Evolutionary conservation across 2,329 filamentous ascomycete species (phyloP).

Genomic region (Venturia carpophila): DNA sequence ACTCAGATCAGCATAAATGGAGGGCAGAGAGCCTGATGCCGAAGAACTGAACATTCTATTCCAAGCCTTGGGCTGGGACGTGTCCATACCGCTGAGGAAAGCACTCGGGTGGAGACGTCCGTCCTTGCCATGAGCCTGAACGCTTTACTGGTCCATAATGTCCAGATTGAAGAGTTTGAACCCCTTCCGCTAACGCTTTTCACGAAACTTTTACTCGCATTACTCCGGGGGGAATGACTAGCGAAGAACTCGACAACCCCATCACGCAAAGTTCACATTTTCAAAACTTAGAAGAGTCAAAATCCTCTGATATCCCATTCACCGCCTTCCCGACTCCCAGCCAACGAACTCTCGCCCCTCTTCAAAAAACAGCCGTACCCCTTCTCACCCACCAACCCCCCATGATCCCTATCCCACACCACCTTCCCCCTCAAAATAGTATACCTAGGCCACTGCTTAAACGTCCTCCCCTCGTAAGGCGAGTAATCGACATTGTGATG

Average conservation of each 20-base stretch:
- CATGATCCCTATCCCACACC: slow-evolving; percentile 52
- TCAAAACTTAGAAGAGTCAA: background rate
- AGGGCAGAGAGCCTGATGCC: background rate
- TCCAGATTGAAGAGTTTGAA: too few relatives aligned
- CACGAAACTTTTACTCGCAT: too few relatives aligned
- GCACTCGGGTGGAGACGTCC: background rate
- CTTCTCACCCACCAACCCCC: slow-evolving; percentile 42
- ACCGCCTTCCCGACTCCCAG: slow-evolving; percentile 18
- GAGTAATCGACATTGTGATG: slow-evolving; percentile 57
- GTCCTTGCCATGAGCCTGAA: background rate
- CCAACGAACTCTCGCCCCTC: slow-evolving; percentile 27
- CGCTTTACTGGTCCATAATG: too few relatives aligned
- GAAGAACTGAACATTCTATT: background rate
- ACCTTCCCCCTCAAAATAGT: slow-evolving; percentile 52
- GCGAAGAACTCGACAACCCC: too few relatives aligned
- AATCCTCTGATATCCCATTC: slow-evolving; percentile 22
- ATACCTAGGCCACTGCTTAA: slow-evolving; percentile 55
- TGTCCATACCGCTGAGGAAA: background rate
- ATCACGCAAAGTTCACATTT: background rate
- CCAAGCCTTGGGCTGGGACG: background rate
- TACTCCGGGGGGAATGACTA: too few relatives aligned
- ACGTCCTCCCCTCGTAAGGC: slow-evolving; percentile 49
- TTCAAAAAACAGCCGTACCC: slow-evolving; percentile 45
- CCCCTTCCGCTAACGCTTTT: too few relatives aligned
- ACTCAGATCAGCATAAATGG: background rate